Evolutionary conservation across 768 basidiomycete species (phyloP), one percentile per base, ranked within the genome.

Genomic region (Pleurotus pulmonarius): DNA sequence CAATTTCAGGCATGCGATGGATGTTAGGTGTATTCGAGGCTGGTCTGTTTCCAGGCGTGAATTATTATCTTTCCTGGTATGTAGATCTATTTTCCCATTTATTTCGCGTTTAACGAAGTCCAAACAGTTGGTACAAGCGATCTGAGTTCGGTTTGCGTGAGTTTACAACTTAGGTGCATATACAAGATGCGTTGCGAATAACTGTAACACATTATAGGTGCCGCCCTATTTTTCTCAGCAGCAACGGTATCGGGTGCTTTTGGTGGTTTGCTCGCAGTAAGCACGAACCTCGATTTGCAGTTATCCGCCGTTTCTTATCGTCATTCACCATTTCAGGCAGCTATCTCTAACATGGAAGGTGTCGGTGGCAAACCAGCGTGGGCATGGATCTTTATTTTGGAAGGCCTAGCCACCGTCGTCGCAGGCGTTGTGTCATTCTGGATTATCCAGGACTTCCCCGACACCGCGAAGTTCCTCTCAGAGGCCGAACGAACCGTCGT

Each of bases 181-280:
- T 11, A 4, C 29, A 54, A 77, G 45, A 77, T 75, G 65, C 76
- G 75, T 65, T 69, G 67, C 2, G 72, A 80, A 3, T 82, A 79
- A 2, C 80, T 34, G 29, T n/a, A 7, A 53, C 74, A 75, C 13
- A 68, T 4, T 38, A 16, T 22, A 53, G 51, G 51, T 6, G 78
- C 83, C 22, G 83, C 87, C 0, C 63, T 90, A 25, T 90, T 90
- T 71, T 90, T 89, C 72, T 83, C 83, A 0, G 87, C 90, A 3
- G 90, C 90, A 0, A 90, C 88, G 2, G 81, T 89, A 0, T 85
- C 88, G 2, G 92, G 90, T n/a, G 89, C 90, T 18, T 92, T 92
- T 60, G 87, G 87, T 53, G 88, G 88, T 49, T 72, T 90, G 16
- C 81, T 90, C 47, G 87, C 87, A 37, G 87, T 87, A 63, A 41